These are phyloP conservation scores for Podaxis sp. DNA, from an alignment of 768 basidiomycete genomes.

Conservation along the genomic window DNA sequence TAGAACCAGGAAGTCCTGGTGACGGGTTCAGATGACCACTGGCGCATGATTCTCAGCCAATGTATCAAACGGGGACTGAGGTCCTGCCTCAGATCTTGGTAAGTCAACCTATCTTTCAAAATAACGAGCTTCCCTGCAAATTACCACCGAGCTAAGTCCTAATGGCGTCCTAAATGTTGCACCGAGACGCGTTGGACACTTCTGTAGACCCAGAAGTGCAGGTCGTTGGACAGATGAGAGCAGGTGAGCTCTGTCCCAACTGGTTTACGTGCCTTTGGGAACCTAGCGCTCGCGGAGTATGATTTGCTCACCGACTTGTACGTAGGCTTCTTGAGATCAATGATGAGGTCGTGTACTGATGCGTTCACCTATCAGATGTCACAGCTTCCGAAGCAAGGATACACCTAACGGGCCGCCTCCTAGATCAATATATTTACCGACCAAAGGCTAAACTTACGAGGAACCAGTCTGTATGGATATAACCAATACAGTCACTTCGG, in stretches of 20 bases:
- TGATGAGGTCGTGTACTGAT: not conserved
- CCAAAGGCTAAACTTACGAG: not conserved
- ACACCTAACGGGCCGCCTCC: not conserved
- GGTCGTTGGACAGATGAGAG: not conserved
- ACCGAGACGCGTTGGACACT: not conserved
- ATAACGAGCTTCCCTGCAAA: conserved; percentile 1
- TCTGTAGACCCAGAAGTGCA: too few relatives aligned
- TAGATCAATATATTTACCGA: not conserved
- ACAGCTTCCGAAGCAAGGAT: not conserved
- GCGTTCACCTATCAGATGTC: not conserved
- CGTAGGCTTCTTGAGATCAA: not conserved
- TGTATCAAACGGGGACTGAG: conserved; percentile 3
- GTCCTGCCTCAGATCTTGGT: not conserved
- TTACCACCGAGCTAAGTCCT: not conserved
- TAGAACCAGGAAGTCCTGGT: conserved; percentile 3
- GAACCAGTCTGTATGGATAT: not conserved
- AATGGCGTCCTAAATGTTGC: not conserved
- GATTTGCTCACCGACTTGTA: not conserved
- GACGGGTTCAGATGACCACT: conserved; percentile 7
- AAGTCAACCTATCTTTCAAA: not conserved
- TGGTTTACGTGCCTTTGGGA: not conserved
- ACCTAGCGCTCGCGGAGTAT: not conserved
- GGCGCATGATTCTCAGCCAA: not conserved
- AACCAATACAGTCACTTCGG: not conserved
- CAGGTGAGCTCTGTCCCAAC: not conserved